Evolutionary conservation across 371 early-diverging fungal genomes (phyloP), one percentile per base, ranked within the genome.

Genomic region (Mucor piriformis): DNA sequence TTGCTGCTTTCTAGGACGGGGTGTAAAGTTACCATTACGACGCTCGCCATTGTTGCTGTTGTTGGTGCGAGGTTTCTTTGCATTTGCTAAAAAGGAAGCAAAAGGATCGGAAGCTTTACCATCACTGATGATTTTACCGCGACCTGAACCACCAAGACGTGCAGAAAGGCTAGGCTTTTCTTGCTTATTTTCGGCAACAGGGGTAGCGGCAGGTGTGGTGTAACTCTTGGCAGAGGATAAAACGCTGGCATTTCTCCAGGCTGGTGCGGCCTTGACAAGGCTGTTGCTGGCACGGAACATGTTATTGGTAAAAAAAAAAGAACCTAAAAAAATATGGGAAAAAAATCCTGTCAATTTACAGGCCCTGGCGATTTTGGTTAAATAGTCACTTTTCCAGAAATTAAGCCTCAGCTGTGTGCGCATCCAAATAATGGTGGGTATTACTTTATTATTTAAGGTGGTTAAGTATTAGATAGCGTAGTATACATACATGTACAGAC

Each of bases 91-190:
- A 40, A 77, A 77, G n/a, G 63, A 35, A 23, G 63, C 56, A 46
- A 77, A 73, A 10, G 74, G 70, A 70, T 77, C 78, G 32, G 52
- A n/a, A 15, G 27, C 52, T 15, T 32, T 27, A 12, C 38, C 59
- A 21, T 32, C 42, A 7, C 57, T 54, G n/a, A 68, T 32, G 12
- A 57, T 43, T 24, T 70, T 68, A 43, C 78, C 78, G 63, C 78
- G 73, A 37, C 78, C 78, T 44, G 71, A 51, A 50, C 78, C 78
- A 23, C 72, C 72, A 21, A 77, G 51, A 50, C 78, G 73, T 25
- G 57, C 54, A 23, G 77, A 71, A 43, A 66, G 62, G 23, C 35
- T 18, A 5, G 52, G 25, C 38, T 33, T 47, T 13, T 54, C 50
- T n/a, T 54, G 21, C 16, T 29, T 54, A 1, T 42, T 21, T 13